phyloP scores from a whole-genome alignment of 2,329 filamentous ascomycete genomes.

The Trichoderma aggressivum region DNA sequence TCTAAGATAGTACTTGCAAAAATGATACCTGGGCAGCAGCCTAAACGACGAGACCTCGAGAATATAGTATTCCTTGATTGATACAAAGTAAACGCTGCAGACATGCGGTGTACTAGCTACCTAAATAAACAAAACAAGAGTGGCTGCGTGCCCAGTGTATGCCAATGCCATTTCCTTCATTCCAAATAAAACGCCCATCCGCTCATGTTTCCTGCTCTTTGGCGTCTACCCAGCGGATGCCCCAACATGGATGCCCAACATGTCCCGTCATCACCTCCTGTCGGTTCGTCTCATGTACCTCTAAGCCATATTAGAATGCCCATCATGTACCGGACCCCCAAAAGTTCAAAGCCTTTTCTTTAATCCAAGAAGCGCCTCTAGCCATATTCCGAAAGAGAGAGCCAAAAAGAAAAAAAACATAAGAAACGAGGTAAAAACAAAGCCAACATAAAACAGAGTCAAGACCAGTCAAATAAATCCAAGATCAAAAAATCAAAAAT shows the following conservation, averaged over 20 bases:
- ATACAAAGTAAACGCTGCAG: constrained; percentile 17
- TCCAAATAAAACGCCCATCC: constrained; percentile 2
- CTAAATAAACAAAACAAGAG: background rate
- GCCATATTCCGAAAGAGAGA: constrained; percentile 9
- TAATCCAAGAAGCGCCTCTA: constrained; percentile 17
- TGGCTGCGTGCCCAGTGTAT: constrained; percentile 5
- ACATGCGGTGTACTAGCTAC: constrained; percentile 10
- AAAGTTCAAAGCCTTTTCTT: constrained; percentile 12
- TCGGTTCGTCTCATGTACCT: background rate
- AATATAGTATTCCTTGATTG: background rate
- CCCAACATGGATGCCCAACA: background rate
- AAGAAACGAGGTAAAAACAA: background rate
- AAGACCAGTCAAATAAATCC: background rate
- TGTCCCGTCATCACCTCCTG: background rate
- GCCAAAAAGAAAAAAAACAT: background rate
- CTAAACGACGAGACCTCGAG: background rate
- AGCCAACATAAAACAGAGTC: background rate
- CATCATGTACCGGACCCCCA: background rate
- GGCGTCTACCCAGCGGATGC: background rate
- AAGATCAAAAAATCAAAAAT: background rate
- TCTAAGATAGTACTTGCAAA: background rate
- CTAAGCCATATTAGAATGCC: constrained; percentile 1
- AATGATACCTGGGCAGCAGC: background rate
- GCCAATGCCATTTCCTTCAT: background rate
- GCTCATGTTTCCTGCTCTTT: background rate